Evolutionary conservation across 2,329 filamentous ascomycete species (phyloP), one percentile per base, ranked within the genome.

Genomic region (Colletotrichum euphorbiae): DNA sequence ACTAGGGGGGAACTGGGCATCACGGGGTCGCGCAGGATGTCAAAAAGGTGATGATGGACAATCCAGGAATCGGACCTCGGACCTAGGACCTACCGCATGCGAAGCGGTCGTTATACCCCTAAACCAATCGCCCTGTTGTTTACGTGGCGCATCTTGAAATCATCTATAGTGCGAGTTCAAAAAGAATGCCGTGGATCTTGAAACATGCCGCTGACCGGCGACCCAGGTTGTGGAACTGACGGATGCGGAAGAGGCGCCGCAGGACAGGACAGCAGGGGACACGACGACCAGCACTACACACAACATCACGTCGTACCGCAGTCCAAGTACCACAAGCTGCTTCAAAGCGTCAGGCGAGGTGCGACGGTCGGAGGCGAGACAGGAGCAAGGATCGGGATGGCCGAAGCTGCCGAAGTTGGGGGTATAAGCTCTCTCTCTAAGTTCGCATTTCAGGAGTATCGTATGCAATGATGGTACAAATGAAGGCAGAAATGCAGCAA

Each of bases 381-480:
- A 45, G 15, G 28, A 45, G 15, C 42, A 45, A 45, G 42, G 12
- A 45, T 17, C 42, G n/a, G 42, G 42, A 45, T 6, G 17, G 8
- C 42, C 42, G 42, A n/a, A 19, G 17, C 51, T 54, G 31, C 33
- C 4, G 42, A 19, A 12, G 36, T 38, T 52, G 61, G 33, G 46
- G 46, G 55, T 50, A 54, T 40, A 59, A 65, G 28, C 24, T 28
- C 28, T 59, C 33, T 65, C 43, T 58, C 36, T 65, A 43, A 50
- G 55, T 55, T 65, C 52, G 55, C 46, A 48, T 50, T 28, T 48
- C 17, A 46, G 61, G 54, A 68, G 33, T 59, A 50, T 50, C 61
- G 61, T 40, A 60, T 65, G 61, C 52, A 67, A 64, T 28, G 28
- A 28, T 67, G 33, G 45, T 55, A 55, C 24, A 59, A 28, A 46